These are phyloP conservation scores for Verticillium isaacii DNA, from an alignment of 2,329 filamentous ascomycete genomes.

Conservation along the genomic window DNA sequence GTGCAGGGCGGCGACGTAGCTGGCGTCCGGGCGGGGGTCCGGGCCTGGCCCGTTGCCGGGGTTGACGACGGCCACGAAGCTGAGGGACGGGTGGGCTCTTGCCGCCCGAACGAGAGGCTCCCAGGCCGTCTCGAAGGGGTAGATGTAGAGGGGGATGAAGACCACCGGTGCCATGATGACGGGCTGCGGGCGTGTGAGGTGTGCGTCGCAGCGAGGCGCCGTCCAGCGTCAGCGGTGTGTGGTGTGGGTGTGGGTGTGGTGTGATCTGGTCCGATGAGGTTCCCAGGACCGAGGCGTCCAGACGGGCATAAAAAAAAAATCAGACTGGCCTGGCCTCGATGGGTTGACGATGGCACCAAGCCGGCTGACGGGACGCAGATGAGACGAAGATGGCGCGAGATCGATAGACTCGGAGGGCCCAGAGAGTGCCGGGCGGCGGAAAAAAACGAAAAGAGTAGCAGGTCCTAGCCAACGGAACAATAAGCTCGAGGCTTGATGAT, in stretches of 20 bases:
- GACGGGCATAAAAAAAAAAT: not conserved
- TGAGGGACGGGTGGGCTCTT: slow-evolving; percentile 14
- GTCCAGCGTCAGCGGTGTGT: not conserved
- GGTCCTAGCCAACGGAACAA: not conserved
- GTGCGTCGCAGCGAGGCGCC: too few relatives aligned
- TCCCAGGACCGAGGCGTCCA: too few relatives aligned
- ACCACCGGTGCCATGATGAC: slow-evolving; percentile 15
- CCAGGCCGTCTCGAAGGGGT: slow-evolving; percentile 22
- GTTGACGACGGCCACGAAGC: slow-evolving; percentile 25
- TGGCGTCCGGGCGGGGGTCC: slow-evolving; percentile 18
- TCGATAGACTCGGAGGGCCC: not conserved
- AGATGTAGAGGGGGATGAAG: slow-evolving; percentile 27
- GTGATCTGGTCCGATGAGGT: too few relatives aligned
- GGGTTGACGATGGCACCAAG: not conserved
- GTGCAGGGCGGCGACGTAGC: slow-evolving; percentile 19
- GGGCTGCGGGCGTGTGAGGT: not conserved
- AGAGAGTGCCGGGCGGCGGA: too few relatives aligned
- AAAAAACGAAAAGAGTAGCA: too few relatives aligned
- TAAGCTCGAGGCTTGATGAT: not conserved
- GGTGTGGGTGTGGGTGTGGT: too few relatives aligned
- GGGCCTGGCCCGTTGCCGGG: slow-evolving; percentile 24
- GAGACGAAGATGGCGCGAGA: not conserved
- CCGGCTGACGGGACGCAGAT: not conserved
- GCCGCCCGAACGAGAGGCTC: slow-evolving; percentile 21
- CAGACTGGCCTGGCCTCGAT: not conserved